phyloP scores from a whole-genome alignment of 1,139 yeast genomes.

The Hemisphaericaspora subhashii region DNA sequence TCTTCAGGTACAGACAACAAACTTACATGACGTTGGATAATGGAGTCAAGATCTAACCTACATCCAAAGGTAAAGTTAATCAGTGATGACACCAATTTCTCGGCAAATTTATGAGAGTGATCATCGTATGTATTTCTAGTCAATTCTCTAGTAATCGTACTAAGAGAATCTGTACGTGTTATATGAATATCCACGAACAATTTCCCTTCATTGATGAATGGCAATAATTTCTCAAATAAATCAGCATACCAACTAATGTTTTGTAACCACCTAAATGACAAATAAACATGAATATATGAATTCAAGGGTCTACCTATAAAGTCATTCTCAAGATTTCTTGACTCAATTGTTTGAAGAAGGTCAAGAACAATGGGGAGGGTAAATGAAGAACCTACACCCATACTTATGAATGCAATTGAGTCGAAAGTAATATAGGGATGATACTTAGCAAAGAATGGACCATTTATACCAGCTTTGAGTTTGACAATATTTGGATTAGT shows the following conservation, averaged over 20 bases:
- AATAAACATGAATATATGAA: constrained; percentile 30
- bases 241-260: constrained; percentile 41
- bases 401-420: constrained; percentile 38
- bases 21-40: neutral
- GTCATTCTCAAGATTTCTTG: constrained; percentile 29
- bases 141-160: neutral
- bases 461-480: constrained; percentile 37
- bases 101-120: neutral
- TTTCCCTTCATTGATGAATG: constrained; percentile 24
- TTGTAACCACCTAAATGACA: constrained; percentile 31
- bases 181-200: constrained; percentile 21
- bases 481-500: constrained; percentile 14
- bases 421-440: constrained; percentile 47
- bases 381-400: constrained; percentile 50
- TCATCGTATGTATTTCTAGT: neutral
- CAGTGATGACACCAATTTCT: neutral
- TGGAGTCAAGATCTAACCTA: constrained; percentile 1
- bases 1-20: constrained; percentile 7
- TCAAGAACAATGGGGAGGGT: constrained; percentile 47
- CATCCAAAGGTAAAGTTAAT: neutral
- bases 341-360: constrained; percentile 26
- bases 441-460: constrained; percentile 46
- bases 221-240: constrained; percentile 27
- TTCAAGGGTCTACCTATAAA: constrained; percentile 32
- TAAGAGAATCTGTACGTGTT: constrained; percentile 11